A percentile compares a stretch with the other conserved stretches of the same genome.
These are phyloP conservation scores for Coemansia sp. DNA, from an alignment of 192 early-diverging fungal species.

Conservation along the genomic window DNA sequence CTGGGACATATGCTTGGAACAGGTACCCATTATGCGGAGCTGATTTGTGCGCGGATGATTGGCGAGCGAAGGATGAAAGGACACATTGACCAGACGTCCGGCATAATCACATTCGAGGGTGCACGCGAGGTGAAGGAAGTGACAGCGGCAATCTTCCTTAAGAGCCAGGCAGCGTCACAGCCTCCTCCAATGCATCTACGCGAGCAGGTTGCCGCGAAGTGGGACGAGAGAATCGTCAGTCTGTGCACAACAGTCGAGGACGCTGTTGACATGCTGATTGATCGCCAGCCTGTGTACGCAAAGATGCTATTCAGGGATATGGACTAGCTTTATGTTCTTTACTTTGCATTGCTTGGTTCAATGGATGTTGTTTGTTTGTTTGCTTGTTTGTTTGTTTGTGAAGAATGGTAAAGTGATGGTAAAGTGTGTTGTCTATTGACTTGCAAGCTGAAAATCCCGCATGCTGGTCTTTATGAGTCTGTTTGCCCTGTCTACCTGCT, in stretches of 20 bases:
- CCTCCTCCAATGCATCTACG: constrained; percentile 46
- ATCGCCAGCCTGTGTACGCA: constrained; percentile 45
- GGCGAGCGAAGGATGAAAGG: constrained; percentile 85
- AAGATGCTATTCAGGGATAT: constrained; percentile 28
- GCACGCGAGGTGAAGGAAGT: constrained; percentile 54
- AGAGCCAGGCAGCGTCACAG: constrained; percentile 29
- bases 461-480: constrained; percentile 28
- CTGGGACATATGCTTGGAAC: constrained; percentile 78
- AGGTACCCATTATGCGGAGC: constrained; percentile 79
- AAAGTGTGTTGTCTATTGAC: background rate
- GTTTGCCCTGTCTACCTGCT: constrained; percentile 26
- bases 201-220: constrained; percentile 39
- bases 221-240: constrained; percentile 43
- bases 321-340: background rate
- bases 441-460: constrained; percentile 22
- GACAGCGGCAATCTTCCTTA: constrained; percentile 34
- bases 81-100: constrained; percentile 89
- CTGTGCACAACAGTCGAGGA: constrained; percentile 52
- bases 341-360: background rate
- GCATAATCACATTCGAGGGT: constrained; percentile 80
- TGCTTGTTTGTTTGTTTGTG: background rate
- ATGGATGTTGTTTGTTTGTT: background rate
- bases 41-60: constrained; percentile 86
- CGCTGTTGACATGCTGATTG: constrained; percentile 48
- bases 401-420: background rate